phyloP scores from a whole-genome alignment of 495 filamentous ascomycete genomes.

The Hypoxylon crocopeplum region DNA sequence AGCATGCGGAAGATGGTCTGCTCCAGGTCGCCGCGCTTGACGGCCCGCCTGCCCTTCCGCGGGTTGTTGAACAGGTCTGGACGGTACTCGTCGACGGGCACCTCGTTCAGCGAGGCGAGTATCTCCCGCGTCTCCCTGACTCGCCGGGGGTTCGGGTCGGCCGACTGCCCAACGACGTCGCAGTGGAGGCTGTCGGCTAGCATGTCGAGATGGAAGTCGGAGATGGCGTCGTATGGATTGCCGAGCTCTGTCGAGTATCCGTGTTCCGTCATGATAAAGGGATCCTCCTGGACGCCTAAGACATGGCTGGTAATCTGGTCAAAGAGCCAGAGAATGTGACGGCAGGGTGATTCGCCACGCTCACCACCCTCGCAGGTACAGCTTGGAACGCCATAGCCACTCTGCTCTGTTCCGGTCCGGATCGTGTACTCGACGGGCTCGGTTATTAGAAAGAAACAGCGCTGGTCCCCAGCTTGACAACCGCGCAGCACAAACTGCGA shows the following conservation, averaged over 20 bases:
- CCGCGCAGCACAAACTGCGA: constrained; percentile 51
- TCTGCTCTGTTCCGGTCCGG: constrained; percentile 46
- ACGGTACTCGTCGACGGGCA: constrained; percentile 45
- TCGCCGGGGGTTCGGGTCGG: constrained; percentile 40
- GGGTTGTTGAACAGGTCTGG: constrained; percentile 46
- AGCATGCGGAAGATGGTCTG: constrained; percentile 56
- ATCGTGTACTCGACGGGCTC: constrained; percentile 54
- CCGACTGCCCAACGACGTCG: constrained; percentile 43
- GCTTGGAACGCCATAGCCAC: constrained; percentile 45
- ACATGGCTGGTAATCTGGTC: constrained; percentile 52
- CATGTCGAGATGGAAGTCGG: constrained; percentile 52
- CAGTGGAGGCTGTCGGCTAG: constrained; percentile 54
- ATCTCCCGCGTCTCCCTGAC: constrained; percentile 52
- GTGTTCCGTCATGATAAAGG: constrained; percentile 41
- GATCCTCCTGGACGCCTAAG: constrained; percentile 44
- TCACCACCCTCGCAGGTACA: constrained; percentile 51
- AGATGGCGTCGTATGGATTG: constrained; percentile 50
- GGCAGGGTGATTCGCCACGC: constrained; percentile 46
- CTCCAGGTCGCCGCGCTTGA: constrained; percentile 52
- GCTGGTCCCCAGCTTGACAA: constrained; percentile 48
- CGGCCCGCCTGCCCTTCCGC: constrained; percentile 25
- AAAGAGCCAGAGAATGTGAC: constrained; percentile 57
- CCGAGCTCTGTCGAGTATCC: constrained; percentile 52
- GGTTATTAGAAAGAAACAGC: constrained; percentile 56
- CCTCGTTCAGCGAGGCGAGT: constrained; percentile 47